phyloP scores from a whole-genome alignment of 345 rosid species.

The Aethionema arabicum region DNA sequence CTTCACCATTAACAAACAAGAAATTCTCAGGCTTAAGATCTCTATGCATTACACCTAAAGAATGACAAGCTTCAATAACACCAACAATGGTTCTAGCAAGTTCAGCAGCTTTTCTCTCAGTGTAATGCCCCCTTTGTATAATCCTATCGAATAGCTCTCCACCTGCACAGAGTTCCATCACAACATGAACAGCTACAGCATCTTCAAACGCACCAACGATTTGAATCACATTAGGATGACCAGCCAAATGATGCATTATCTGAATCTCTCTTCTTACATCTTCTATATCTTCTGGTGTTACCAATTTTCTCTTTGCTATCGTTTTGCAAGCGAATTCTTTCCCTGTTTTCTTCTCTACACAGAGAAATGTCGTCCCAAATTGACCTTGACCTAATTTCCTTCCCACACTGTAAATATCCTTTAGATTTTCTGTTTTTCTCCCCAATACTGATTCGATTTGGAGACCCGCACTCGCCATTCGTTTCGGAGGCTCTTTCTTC shows the following conservation, averaged over 20 bases:
- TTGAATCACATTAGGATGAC: constrained; percentile 81
- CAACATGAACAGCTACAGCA: constrained; percentile 80
- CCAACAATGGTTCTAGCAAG: constrained; percentile 78
- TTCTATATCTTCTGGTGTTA: constrained; percentile 70
- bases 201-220: constrained; percentile 89
- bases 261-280: constrained; percentile 96
- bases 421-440: constrained; percentile 74
- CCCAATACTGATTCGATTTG: constrained; percentile 73
- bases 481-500: constrained; percentile 57
- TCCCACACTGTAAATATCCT: constrained; percentile 76
- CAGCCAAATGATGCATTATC: constrained; percentile 94
- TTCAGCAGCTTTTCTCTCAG: constrained; percentile 81
- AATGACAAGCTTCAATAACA: constrained; percentile 90
- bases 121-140: constrained; percentile 83
- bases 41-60: constrained; percentile 94
- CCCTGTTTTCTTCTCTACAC: constrained; percentile 60
- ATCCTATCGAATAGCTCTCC: constrained; percentile 96
- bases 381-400: constrained; percentile 96
- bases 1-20: constrained; percentile 64
- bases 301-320: constrained; percentile 76
- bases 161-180: constrained; percentile 94
- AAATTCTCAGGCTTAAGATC: constrained; percentile 99
- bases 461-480: constrained; percentile 58
- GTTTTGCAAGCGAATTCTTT: constrained; percentile 85
- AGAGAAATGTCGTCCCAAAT: constrained; percentile 87